A percentile compares a stretch with the other conserved stretches of the same genome.
Evolutionary conservation across 2,329 filamentous ascomycete genomes (phyloP).

Genomic region (Endocalyx cinctus): DNA sequence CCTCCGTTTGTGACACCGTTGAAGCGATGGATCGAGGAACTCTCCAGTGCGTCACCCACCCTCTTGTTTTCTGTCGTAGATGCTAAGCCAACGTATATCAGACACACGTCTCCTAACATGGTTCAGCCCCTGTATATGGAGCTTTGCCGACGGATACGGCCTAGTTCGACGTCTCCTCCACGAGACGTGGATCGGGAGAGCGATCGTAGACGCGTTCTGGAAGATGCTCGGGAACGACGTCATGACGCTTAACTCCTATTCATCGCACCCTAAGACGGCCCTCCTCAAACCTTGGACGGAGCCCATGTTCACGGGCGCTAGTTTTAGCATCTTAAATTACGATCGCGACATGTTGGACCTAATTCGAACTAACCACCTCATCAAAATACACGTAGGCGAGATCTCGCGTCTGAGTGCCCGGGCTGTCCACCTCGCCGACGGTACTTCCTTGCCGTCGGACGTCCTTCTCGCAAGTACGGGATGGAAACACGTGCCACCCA

Average conservation of each 20-base stretch:
- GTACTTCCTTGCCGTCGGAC: conserved; percentile 37
- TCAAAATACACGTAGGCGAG: conserved; percentile 52
- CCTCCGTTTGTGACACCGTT: conserved; percentile 46
- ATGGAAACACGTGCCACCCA: conserved; percentile 40
- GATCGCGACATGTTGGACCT: conserved; percentile 50
- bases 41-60: conserved; percentile 40
- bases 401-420: conserved; percentile 40
- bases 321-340: conserved; percentile 59
- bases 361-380: conserved; percentile 46
- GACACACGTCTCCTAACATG: conserved; percentile 64
- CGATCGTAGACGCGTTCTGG: conserved; percentile 55
- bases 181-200: conserved; percentile 50
- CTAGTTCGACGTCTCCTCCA: conserved; percentile 52
- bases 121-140: conserved; percentile 74
- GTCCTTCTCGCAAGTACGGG: conserved; percentile 53
- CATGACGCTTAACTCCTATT: conserved; percentile 47
- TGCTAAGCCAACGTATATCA: no score
- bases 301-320: conserved; percentile 49
- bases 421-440: conserved; percentile 41
- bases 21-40: conserved; percentile 44
- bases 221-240: conserved; percentile 52
- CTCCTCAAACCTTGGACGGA: conserved; percentile 51
- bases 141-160: conserved; percentile 55
- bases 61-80: no score
- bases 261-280: conserved; percentile 46